Conservation (phyloP, 2,329 filamentous ascomycete genomes). For the Penicillium frequentans region DNA sequence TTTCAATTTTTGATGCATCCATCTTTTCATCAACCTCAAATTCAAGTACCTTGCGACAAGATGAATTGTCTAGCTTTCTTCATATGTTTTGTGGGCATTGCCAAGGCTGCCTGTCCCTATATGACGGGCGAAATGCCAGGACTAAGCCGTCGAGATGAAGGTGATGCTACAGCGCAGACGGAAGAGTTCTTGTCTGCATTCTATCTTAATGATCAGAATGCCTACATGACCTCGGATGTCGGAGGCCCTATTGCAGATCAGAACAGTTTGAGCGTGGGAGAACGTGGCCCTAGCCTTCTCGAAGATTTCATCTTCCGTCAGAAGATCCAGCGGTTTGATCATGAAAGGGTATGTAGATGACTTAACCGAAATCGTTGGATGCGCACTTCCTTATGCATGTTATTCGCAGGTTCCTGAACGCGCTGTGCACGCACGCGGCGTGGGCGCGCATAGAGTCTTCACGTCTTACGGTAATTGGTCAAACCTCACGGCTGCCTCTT, state of each 20-base stretch:
- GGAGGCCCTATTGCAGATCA: constrained; percentile 69
- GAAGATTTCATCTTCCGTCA: constrained; percentile 74
- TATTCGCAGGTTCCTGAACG: constrained; percentile 57
- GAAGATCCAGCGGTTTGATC: constrained; percentile 70
- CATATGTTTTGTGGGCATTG: constrained; percentile 31
- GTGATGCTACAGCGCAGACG: constrained; percentile 29
- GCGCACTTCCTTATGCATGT: not conserved
- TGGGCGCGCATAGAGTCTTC: constrained; percentile 69
- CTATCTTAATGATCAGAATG: constrained; percentile 53
- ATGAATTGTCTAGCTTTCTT: no score
- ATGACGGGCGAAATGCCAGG: constrained; percentile 35
- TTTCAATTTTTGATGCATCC: no score
- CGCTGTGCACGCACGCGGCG: constrained; percentile 69
- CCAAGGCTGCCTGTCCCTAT: constrained; percentile 42
- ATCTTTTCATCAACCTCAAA: no score
- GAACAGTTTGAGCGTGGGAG: constrained; percentile 65
- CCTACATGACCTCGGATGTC: constrained; percentile 64
- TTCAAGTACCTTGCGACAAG: no score
- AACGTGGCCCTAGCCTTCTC: constrained; percentile 65
- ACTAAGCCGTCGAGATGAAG: constrained; percentile 23
- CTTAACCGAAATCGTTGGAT: not conserved
- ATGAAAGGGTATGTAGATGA: constrained; percentile 59
- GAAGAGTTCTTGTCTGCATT: constrained; percentile 46
- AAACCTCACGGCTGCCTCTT: constrained; percentile 68
- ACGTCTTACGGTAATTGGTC: constrained; percentile 65